phyloP scores from a whole-genome alignment of 441 rosid species.

The Jatropha multifida region DNA sequence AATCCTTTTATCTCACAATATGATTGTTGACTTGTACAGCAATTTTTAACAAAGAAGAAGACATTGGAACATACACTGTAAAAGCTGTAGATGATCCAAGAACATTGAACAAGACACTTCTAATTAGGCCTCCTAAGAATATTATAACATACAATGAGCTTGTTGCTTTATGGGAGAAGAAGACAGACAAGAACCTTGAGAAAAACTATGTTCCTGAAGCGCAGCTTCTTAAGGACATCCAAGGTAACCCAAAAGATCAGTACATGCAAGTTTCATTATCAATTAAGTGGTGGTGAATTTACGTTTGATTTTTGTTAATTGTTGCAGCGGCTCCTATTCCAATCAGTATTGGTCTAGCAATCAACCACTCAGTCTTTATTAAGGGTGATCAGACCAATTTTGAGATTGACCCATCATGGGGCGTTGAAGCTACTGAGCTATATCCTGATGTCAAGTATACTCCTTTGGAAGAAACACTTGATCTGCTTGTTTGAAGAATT shows the following conservation, averaged over 20 bases:
- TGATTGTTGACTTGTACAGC: constrained; percentile 25
- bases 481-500: constrained; percentile 34
- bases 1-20: no score
- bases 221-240: constrained; percentile 47
- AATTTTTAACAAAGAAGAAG: constrained; percentile 50
- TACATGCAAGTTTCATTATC: background rate
- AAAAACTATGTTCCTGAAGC: constrained; percentile 55
- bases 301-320: background rate
- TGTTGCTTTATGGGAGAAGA: constrained; percentile 58
- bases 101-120: constrained; percentile 62
- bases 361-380: constrained; percentile 45
- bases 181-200: constrained; percentile 51
- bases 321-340: constrained; percentile 50
- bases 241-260: constrained; percentile 33
- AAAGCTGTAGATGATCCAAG: constrained; percentile 62
- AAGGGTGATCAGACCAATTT: constrained; percentile 63
- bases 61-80: constrained; percentile 62
- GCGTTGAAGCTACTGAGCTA: constrained; percentile 60
- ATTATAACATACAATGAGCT: constrained; percentile 52
- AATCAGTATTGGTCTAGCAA: constrained; percentile 40
- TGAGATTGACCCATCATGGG: constrained; percentile 52
- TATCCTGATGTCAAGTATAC: constrained; percentile 65
- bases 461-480: constrained; percentile 52
- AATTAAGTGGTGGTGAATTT: background rate
- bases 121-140: constrained; percentile 52